Base-by-base conservation (phyloP, 2,329 filamentous ascomycete species). In the Orbilia blumenaviensis region DNA sequence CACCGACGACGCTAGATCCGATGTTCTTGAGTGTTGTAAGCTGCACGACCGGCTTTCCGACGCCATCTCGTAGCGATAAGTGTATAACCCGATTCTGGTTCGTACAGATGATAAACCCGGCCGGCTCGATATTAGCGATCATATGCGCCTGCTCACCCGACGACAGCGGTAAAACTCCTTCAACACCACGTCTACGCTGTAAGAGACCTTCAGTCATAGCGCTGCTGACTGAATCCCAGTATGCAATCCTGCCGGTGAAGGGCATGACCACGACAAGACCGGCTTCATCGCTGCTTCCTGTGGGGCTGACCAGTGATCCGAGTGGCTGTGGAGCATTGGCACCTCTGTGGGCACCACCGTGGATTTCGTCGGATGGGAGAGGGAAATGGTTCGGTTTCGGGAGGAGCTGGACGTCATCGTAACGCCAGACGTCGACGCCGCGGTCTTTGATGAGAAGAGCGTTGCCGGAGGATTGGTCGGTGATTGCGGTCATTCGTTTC, bases 361-460 rank as follows among this genome's bases (percentile, higher is more conserved):
- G 86, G 78, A 92, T 56, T 67, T 80, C 79, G 32, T 80, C 79
- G 48, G 69, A 89, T 0, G 93, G 92, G 21, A 98, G 86, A 23
- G 90, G 88, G 80, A 99, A 92, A 8, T 88, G 89, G 79, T 94
- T 92, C 23, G 93, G 91, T 82, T 94, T 91, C 80, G 91, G 89
- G 0, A 90, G 90, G 61, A 88, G 85, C 34, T 88, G 86, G 23
- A 87, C 86, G n/a, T 87, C 86, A 27, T 89, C 89, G 83, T 98
- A 98, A 14, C 92, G 91, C 95, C 95, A 99, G 58, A 97, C 89
- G 77, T 96, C 88, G 79, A 94, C 95, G 81, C 94, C 90, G 6
- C 90, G 89, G 78, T 90, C 89, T 7, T 92, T 96, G 67, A 98
- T 86, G 52, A 89, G 90, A 67, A 98, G 86, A 56, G 92, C 94